Conservation (phyloP, 768 basidiomycete genomes). For the Fistulinella prunicolor region DNA sequence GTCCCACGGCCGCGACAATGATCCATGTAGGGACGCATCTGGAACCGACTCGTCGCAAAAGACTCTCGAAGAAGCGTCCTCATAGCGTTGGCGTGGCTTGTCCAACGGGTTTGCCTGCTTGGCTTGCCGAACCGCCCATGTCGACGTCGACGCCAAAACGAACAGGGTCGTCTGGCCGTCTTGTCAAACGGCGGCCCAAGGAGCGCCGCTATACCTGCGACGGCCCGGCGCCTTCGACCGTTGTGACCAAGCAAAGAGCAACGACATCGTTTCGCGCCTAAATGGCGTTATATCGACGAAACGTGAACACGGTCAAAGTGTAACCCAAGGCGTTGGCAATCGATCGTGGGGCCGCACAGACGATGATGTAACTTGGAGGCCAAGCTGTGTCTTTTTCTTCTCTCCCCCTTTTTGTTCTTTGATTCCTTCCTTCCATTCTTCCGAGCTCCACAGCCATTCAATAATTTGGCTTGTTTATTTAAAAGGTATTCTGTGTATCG, state of each 20-base stretch:
- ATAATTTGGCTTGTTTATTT: no score
- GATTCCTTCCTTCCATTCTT: background rate
- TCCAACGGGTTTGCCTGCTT: slow-evolving; percentile 1
- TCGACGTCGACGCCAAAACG: slow-evolving; percentile 3
- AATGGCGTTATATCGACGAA: no score
- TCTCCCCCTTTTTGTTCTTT: no score
- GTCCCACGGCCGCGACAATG: background rate
- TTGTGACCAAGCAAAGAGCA: background rate
- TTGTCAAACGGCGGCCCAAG: slow-evolving; percentile 10
- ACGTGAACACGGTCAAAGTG: no score
- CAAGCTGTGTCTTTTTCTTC: no score
- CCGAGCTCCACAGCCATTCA: background rate
- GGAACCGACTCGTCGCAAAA: background rate
- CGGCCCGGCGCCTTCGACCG: background rate
- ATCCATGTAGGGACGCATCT: background rate
- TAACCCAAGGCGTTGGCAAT: no score
- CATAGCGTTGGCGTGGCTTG: background rate
- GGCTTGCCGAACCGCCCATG: background rate
- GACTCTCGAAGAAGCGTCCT: background rate
- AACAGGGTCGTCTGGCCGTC: slow-evolving; percentile 1
- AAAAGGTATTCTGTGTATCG: no score
- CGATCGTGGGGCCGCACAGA: no score
- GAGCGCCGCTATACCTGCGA: background rate
- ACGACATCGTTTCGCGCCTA: no score
- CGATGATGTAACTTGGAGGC: no score